phyloP scores from a whole-genome alignment of 1,284 basidiomycete species.

The Leccinum brunneo-olivaceum region DNA sequence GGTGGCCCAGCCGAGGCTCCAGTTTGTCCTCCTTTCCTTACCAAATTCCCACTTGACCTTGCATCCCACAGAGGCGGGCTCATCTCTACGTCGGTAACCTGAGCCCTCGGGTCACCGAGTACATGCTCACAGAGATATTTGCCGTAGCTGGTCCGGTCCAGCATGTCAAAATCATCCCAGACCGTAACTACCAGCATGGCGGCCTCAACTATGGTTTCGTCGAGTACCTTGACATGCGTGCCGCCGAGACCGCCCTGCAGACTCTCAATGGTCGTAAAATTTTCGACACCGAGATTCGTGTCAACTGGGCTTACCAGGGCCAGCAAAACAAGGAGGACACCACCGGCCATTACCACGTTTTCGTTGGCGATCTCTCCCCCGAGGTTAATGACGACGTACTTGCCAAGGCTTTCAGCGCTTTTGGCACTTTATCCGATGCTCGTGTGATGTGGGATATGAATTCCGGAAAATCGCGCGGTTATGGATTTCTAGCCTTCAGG shows the following conservation, averaged over 20 bases:
- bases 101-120: slow-evolving; percentile 87
- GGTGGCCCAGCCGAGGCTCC: slow-evolving; percentile 64
- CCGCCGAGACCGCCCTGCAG: slow-evolving; percentile 93
- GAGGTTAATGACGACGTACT: slow-evolving; percentile 98
- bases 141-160: slow-evolving; percentile 92
- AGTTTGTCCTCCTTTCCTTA: slow-evolving; percentile 38
- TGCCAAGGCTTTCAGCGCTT: slow-evolving; percentile 90
- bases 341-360: slow-evolving; percentile 93
- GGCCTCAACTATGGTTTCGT: slow-evolving; percentile 98
- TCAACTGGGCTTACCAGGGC: slow-evolving; percentile 98
- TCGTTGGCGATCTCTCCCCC: slow-evolving; percentile 95
- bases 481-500: slow-evolving; percentile 89
- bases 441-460: slow-evolving; percentile 99
- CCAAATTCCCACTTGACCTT: slow-evolving; percentile 26
- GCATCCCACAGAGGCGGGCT: slow-evolving; percentile 60
- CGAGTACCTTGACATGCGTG: slow-evolving; percentile 95
- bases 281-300: slow-evolving; percentile 94
- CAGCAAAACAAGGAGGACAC: slow-evolving; percentile 96
- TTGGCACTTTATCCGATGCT: slow-evolving; percentile 92
- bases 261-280: slow-evolving; percentile 97
- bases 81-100: slow-evolving; percentile 98
- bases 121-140: slow-evolving; percentile 95
- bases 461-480: slow-evolving; percentile 94
- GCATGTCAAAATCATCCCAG: slow-evolving; percentile 97
- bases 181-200: slow-evolving; percentile 95